Evolutionary conservation across 306 rosid genomes (phyloP), one percentile per base, ranked within the genome.

Genomic region (Adenanthera pavonina): DNA sequence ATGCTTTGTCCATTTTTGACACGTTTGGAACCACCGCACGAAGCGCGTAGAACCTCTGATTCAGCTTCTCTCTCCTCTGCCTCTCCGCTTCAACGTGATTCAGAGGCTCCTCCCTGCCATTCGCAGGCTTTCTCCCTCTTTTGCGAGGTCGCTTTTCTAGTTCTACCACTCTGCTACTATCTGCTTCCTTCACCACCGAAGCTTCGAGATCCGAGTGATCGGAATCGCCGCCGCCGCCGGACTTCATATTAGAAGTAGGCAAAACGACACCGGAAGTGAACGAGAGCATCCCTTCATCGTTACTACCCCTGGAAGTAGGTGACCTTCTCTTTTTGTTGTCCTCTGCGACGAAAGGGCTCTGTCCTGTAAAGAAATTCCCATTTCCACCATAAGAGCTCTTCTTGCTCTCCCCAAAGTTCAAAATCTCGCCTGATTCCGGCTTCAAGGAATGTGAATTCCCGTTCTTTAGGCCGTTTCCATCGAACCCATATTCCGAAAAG

Each of bases 1-100:
- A 95, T 0, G 99, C 99, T 80, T 95, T 95, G 86, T 95, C 99
- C 99, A 95, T 95, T 81, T 95, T 95, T 0, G 99, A 93, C 14
- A 95, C 99, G 47, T 93, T 95, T 0, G 97, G 99, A 35, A 95
- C 99, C 40, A 95, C 99, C 0, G 98, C 99, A 20, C 99, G 89
- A 46, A 95, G 98, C 2, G 99, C 91, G 12, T 95, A 95, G 87
- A 95, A 95, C 41, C 94, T 88, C 78, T 95, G 99, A 75, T 95
- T 95, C 17, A 92, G 92, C 88, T 95, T 95, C 90, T 95, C 98
- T 66, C 99, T 86, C 65, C 99, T 79, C 72, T 95, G 98, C 40
- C 98, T 83, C 86, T 95, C 99, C 0, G 98, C 99, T 52, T 95
- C 99, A 3, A 95, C 99, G 3, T 95, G 99, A 56, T 95, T 93